Evolutionary conservation across 2,329 filamentous ascomycete genomes (phyloP).

Genomic region (Teratosphaeria zuluensis): DNA sequence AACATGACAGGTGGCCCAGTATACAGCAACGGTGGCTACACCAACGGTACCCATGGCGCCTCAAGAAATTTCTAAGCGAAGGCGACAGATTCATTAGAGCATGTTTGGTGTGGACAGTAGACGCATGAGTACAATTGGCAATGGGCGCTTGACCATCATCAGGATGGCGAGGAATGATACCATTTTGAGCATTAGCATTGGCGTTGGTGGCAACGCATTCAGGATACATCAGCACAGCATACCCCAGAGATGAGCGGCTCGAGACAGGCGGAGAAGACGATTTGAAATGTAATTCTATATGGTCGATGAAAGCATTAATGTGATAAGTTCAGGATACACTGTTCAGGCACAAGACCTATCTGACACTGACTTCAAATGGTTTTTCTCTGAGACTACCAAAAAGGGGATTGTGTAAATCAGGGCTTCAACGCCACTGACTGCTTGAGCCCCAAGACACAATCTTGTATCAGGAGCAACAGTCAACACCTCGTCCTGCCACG

Average conservation of each 20-base stretch:
- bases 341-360: too few relatives aligned
- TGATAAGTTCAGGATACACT: too few relatives aligned
- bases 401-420: too few relatives aligned
- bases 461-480: too few relatives aligned
- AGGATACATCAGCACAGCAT: neutral
- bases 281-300: neutral
- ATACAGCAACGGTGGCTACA: conserved; percentile 17
- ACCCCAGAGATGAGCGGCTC: neutral
- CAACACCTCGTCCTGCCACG: too few relatives aligned
- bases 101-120: neutral
- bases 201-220: neutral
- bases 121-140: neutral
- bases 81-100: neutral
- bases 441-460: too few relatives aligned
- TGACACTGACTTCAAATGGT: too few relatives aligned
- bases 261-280: neutral
- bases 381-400: too few relatives aligned
- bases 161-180: neutral
- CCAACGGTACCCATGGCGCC: neutral
- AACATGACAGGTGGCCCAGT: conserved; percentile 23
- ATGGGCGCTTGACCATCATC: neutral
- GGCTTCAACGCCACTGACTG: too few relatives aligned
- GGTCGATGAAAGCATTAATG: neutral
- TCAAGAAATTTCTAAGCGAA: neutral
- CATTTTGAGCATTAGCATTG: neutral